Evolutionary conservation across 768 basidiomycete genomes (phyloP), one percentile per base, ranked within the genome.

Genomic region (Daedalea quercina): DNA sequence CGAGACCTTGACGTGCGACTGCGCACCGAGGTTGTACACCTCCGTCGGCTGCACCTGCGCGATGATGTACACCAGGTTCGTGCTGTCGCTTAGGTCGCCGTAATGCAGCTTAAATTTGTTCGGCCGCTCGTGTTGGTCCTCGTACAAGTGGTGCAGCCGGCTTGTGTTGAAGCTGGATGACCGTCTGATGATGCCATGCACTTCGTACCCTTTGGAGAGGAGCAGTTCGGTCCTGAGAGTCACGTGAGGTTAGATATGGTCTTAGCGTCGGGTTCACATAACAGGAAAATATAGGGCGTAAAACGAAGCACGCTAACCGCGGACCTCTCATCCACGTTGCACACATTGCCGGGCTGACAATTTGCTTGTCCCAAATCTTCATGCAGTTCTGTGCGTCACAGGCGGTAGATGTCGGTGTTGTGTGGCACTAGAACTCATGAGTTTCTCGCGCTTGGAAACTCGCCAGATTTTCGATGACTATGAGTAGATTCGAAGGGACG

Each of bases 101-200:
- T 94, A 91, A 70, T 94, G 92, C 54, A 90, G 67, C 67, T 85
- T 87, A 73, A 93, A 84, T 64, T 83, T 86, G 71, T 74, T 81
- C 47, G 84, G 85, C 37, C 91, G 83, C 67, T 94, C 91, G 63
- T 95, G 94, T 61, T 88, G 87, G 69, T 96, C 94, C 61, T 81
- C 82, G 70, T 94, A 94, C 23, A 97, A 81, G 70, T 96, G 91
- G 63, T 95, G 87, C 63, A 98, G 75, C 64, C 94, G 87, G 62
- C 88, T 89, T 51, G 94, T 98, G 72, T 98, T 98, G 83, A 98
- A 98, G 62, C 90, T 94, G 20, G 95, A 97, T 28, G 94, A 96
- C 53, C 94, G 89, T 61, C 94, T 88, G 62, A 98, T 96, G 73
- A 96, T 94, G 40, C 90, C 93, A 62, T 95, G 93, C 3, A 95